Percentiles rank a stretch among this genome's conserved stretches.
phyloP scores from a whole-genome alignment of 371 early-diverging fungal species.

The Mucor racemosus region DNA sequence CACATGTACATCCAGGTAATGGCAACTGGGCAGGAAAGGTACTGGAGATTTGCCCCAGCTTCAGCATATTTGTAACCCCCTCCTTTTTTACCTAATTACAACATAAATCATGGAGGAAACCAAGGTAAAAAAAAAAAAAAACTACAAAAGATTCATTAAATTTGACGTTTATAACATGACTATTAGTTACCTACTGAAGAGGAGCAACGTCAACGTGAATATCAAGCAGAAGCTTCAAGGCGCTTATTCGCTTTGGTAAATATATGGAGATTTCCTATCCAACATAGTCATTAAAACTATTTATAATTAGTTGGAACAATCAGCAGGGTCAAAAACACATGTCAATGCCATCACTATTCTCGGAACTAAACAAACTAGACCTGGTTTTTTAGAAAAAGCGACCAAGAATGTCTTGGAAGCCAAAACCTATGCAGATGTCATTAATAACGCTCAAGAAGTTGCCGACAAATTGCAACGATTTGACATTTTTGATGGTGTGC shows the following conservation, averaged over 20 bases:
- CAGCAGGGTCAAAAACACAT: conserved; percentile 48
- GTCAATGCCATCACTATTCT: conserved; percentile 59
- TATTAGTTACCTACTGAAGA: conserved; percentile 20
- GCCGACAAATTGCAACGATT: conserved; percentile 69
- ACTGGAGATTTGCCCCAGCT: conserved; percentile 9
- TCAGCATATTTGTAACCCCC: neutral
- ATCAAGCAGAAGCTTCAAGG: conserved; percentile 34
- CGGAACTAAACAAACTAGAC: conserved; percentile 53
- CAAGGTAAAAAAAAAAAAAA: neutral
- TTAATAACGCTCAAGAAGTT: conserved; percentile 64
- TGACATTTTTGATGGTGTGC: conserved; percentile 73
- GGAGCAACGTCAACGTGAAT: conserved; percentile 15
- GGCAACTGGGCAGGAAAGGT: conserved; percentile 1
- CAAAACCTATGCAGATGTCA: conserved; percentile 68
- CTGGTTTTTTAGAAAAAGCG: conserved; percentile 51
- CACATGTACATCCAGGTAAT: neutral
- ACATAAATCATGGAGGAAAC: conserved; percentile 5
- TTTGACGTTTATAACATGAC: neutral
- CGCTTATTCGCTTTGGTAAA: conserved; percentile 40
- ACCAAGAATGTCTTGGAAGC: conserved; percentile 47
- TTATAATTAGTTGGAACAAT: conserved; percentile 32
- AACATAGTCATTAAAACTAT: neutral
- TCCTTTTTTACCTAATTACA: neutral
- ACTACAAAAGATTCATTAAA: neutral
- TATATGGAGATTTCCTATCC: neutral